Conservation (phyloP, 164 flowering plant genomes). For the Magnolia sinica region DNA sequence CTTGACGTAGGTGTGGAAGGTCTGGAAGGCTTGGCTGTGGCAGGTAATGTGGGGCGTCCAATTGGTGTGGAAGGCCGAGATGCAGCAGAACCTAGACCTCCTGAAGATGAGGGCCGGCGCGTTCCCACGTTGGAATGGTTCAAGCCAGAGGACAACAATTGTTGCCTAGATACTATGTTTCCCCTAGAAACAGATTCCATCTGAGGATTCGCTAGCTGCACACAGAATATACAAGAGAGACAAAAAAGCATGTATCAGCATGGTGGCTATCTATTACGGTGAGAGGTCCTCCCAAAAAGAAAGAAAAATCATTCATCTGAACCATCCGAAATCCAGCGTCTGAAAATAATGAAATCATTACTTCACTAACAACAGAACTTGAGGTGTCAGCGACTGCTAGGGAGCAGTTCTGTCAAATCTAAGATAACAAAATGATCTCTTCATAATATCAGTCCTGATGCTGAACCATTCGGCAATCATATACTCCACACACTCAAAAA, state of each 20-base stretch:
- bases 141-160: constrained; percentile 56
- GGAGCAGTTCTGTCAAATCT: no score
- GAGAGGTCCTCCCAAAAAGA: no score
- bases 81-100: constrained; percentile 33
- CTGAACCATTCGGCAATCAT: no score
- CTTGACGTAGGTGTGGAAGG: constrained; percentile 82
- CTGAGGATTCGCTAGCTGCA: constrained; percentile 67
- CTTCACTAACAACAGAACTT: no score
- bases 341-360: no score
- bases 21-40: constrained; percentile 52
- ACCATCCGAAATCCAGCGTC: no score
- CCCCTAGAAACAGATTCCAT: constrained; percentile 53
- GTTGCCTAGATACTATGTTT: constrained; percentile 53
- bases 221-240: neutral
- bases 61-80: constrained; percentile 71
- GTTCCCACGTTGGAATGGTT: constrained; percentile 52
- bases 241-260: neutral
- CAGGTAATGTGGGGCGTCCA: constrained; percentile 43
- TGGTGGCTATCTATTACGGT: no score
- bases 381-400: no score
- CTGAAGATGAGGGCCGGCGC: constrained; percentile 75
- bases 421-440: no score
- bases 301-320: no score
- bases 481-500: no score
- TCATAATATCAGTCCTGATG: no score